These are phyloP conservation scores for Gliomastix tumulicola DNA, from an alignment of 2,329 filamentous ascomycete species.

Conservation along the genomic window DNA sequence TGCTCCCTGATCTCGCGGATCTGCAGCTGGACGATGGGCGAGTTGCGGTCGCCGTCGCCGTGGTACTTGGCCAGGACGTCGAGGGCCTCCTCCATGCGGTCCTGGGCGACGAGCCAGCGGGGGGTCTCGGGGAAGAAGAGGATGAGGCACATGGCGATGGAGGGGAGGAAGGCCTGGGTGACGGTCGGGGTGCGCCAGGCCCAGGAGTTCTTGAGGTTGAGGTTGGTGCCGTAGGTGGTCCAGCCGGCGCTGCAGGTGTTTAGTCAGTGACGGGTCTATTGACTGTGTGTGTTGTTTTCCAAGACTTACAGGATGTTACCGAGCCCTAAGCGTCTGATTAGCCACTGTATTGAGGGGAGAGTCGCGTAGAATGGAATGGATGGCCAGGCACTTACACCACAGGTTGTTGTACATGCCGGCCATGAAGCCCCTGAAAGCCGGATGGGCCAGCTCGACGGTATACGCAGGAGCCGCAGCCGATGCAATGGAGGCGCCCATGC, in stretches of 20 bases:
- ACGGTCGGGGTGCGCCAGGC: slow-evolving; percentile 55
- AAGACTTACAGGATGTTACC: slow-evolving; percentile 9
- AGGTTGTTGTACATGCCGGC: slow-evolving; percentile 7
- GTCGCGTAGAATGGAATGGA: no score
- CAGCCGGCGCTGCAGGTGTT: slow-evolving; percentile 29
- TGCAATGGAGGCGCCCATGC: slow-evolving; percentile 52
- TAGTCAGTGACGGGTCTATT: not conserved
- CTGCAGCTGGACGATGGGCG: slow-evolving; percentile 47
- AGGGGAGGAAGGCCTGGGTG: slow-evolving; percentile 45
- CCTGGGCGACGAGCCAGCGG: slow-evolving; percentile 49
- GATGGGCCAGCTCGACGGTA: slow-evolving; percentile 56
- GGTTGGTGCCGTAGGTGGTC: slow-evolving; percentile 34
- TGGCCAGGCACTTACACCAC: slow-evolving; percentile 3
- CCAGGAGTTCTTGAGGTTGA: slow-evolving; percentile 22
- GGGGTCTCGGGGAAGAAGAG: slow-evolving; percentile 61
- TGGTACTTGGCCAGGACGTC: slow-evolving; percentile 52
- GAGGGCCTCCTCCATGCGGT: slow-evolving; percentile 47
- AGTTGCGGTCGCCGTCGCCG: slow-evolving; percentile 45
- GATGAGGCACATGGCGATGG: slow-evolving; percentile 46
- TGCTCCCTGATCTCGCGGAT: slow-evolving; percentile 49
- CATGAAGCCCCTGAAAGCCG: slow-evolving; percentile 48
- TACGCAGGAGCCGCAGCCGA: slow-evolving; percentile 55
- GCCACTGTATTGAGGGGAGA: no score
- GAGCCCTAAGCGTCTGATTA: no score
- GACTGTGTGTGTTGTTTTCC: not conserved